These are phyloP conservation scores for Scheffersomyces lignicola DNA, from an alignment of 1,139 yeast species.

Conservation along the genomic window DNA sequence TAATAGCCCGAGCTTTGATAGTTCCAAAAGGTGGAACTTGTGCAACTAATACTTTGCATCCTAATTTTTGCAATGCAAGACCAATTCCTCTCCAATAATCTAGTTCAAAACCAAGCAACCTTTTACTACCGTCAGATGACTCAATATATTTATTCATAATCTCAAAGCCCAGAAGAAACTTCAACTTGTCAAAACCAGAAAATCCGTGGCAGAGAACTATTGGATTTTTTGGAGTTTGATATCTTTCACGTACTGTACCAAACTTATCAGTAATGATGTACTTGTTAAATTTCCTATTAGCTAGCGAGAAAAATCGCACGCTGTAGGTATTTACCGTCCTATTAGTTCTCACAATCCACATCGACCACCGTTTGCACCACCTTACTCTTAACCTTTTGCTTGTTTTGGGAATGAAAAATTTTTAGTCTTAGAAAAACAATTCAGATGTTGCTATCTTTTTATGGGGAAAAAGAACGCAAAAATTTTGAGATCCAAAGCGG, in stretches of 20 bases:
- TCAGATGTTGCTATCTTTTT: too few relatives aligned
- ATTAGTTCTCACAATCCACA: too few relatives aligned
- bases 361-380: too few relatives aligned
- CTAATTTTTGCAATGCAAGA: constrained; percentile 57
- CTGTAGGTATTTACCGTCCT: neutral
- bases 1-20: constrained; percentile 67
- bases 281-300: neutral
- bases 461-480: too few relatives aligned
- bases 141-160: neutral
- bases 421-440: too few relatives aligned
- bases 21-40: constrained; percentile 83
- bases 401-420: too few relatives aligned
- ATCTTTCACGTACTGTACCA: constrained; percentile 18
- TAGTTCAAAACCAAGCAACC: constrained; percentile 30
- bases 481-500: too few relatives aligned
- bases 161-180: constrained; percentile 41
- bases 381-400: too few relatives aligned
- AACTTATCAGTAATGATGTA: constrained; percentile 9
- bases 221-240: constrained; percentile 52
- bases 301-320: neutral
- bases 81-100: constrained; percentile 85
- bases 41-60: constrained; percentile 70
- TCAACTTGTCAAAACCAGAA: constrained; percentile 70
- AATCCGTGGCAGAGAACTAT: constrained; percentile 83
- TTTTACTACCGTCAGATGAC: neutral